phyloP scores from a whole-genome alignment of 352 stramenopile species.

The Globisporangium recalcitrans region DNA sequence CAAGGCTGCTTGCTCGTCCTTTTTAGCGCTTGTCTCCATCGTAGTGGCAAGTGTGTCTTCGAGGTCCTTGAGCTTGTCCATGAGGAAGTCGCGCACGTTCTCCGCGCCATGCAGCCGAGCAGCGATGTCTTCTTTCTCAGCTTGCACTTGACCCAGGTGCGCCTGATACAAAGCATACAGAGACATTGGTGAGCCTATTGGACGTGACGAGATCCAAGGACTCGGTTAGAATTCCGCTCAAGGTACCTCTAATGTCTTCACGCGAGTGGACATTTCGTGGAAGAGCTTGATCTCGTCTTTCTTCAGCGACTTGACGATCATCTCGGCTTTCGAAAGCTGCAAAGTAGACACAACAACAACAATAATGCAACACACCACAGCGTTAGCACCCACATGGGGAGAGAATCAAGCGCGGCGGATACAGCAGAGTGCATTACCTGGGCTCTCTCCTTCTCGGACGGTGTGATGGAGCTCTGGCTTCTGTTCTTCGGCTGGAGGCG shows the following conservation, averaged over 20 bases:
- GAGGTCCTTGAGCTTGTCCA: constrained; percentile 78
- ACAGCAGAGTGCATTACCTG: too few relatives aligned
- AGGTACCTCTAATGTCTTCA: constrained; percentile 65
- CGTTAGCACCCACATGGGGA: background rate
- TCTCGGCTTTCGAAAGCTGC: constrained; percentile 69
- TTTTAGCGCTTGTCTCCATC: constrained; percentile 51
- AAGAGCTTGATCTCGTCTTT: constrained; percentile 84
- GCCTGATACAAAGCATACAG: constrained; percentile 18
- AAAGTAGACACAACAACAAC: background rate
- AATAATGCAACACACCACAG: background rate
- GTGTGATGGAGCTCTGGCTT: constrained; percentile 31
- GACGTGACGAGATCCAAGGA: background rate
- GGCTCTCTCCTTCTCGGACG: constrained; percentile 41
- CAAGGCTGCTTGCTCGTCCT: constrained; percentile 59
- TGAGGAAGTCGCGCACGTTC: constrained; percentile 78
- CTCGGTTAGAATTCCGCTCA: background rate
- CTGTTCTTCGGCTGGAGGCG: constrained; percentile 23
- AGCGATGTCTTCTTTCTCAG: constrained; percentile 74
- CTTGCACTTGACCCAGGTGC: constrained; percentile 57
- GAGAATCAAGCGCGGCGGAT: too few relatives aligned
- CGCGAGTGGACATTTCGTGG: constrained; percentile 71
- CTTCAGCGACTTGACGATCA: constrained; percentile 77
- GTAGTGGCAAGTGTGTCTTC: constrained; percentile 54
- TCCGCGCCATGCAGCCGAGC: constrained; percentile 66
- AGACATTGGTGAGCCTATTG: background rate